Evolutionary conservation across 2,329 filamentous ascomycete species (phyloP).

Genomic region (Raffaelea albimanens): DNA sequence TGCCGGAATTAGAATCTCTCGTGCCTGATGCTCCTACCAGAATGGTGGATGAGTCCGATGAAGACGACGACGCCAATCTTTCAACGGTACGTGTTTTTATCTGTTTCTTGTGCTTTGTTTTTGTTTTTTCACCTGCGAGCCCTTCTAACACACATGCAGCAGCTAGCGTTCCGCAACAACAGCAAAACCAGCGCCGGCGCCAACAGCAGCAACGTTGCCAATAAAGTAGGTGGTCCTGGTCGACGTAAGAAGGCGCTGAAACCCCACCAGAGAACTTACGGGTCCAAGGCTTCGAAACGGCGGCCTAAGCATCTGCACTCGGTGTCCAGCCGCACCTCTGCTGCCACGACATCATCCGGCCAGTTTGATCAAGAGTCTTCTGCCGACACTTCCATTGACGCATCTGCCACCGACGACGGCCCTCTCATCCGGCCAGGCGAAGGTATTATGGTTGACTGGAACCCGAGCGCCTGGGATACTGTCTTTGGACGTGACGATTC

Average conservation of each 20-base stretch:
- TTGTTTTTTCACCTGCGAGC: background rate
- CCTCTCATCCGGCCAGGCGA: slow-evolving; percentile 73
- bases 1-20: slow-evolving; percentile 14
- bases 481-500: slow-evolving; percentile 45
- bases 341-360: background rate
- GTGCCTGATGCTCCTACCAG: slow-evolving; percentile 15
- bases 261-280: slow-evolving; percentile 35
- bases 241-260: slow-evolving; percentile 30
- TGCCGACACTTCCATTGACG: slow-evolving; percentile 1
- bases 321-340: background rate
- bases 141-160: slow-evolving; percentile 3
- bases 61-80: slow-evolving; percentile 6
- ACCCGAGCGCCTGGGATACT: slow-evolving; percentile 54
- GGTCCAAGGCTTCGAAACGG: slow-evolving; percentile 32
- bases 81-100: background rate
- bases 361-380: background rate
- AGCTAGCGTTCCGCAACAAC: slow-evolving; percentile 8
- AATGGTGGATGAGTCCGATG: slow-evolving; percentile 27
- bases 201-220: slow-evolving; percentile 2
- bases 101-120: background rate
- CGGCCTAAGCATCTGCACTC: slow-evolving; percentile 1
- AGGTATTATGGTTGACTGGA: slow-evolving; percentile 82
- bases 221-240: slow-evolving; percentile 15
- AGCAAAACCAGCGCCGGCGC: background rate
- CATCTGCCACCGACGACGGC: slow-evolving; percentile 31